Conservation (phyloP, 2,329 filamentous ascomycete genomes). For the Ascochyta lentis region DNA sequence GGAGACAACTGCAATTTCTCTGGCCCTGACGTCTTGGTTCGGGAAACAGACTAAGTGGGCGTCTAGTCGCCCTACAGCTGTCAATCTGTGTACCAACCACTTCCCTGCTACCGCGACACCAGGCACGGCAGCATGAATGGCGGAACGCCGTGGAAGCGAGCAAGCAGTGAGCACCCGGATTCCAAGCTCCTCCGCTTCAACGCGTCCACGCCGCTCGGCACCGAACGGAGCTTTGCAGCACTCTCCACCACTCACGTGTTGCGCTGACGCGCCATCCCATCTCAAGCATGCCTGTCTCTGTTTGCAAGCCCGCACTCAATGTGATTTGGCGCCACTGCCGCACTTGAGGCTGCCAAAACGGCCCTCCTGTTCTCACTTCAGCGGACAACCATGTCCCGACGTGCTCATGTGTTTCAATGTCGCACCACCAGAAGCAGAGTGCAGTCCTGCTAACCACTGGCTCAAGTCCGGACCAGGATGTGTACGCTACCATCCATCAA, state of each 20-base stretch:
- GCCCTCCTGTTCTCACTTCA: conserved; percentile 19
- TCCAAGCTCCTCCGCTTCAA: conserved; percentile 19
- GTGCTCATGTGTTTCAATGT: conserved; percentile 36
- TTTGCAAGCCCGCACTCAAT: conserved; percentile 23
- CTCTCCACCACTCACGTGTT: conserved; percentile 5
- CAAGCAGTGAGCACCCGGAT: conserved; percentile 30
- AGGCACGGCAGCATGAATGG: conserved; percentile 30
- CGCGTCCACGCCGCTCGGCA: conserved; percentile 8
- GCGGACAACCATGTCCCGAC: conserved; percentile 29
- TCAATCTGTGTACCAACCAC: conserved; percentile 31
- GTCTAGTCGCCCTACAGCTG: conserved; percentile 44
- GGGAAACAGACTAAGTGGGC: conserved; percentile 20
- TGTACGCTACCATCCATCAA: conserved; percentile 20
- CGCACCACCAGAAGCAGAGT: conserved; percentile 32
- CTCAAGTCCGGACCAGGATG: conserved; percentile 23
- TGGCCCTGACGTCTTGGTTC: conserved; percentile 17
- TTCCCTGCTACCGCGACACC: conserved; percentile 37
- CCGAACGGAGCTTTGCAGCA: conserved; percentile 1
- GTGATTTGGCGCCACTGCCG: conserved; percentile 30
- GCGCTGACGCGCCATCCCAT: conserved; percentile 10
- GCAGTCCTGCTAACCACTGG: conserved; percentile 24
- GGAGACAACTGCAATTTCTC: conserved; percentile 21
- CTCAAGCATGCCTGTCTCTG: conserved; percentile 10
- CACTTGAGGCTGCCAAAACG: conserved; percentile 29
- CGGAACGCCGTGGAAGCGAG: conserved; percentile 26